Base-by-base conservation (phyloP, 163 green algal genomes). In the Picocystis sp. region DNA sequence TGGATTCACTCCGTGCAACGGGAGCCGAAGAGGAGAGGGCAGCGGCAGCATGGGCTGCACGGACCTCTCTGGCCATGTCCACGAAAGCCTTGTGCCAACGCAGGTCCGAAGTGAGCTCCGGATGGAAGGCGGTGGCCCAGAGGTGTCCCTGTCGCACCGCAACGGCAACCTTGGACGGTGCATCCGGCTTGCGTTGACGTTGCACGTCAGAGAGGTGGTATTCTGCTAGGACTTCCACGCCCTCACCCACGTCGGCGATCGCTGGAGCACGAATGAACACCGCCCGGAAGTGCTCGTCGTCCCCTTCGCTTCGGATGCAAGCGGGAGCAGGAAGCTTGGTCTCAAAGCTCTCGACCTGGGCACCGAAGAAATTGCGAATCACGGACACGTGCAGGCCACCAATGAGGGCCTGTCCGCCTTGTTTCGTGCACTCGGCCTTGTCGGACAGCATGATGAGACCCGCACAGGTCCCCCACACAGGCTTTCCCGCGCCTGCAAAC, bases 371-470 rank as follows among this genome's bases (percentile, higher is more conserved):
- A 72, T 99, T 99, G 29, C 90, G 75, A 12, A 80, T 78, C 25
- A 97, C 88, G 5, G 52, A 75, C 60, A 87, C 81, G 70, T 97
- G 78, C 43, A 99, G 70, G 0, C 88, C 87, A 12, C 89, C 90
- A 10, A 99, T 55, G 23, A 99, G 67, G 17, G 75, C 69, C 67
- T 99, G 90, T 2, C 90, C 90, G 11, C 90, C 90, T 63, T 86
- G 57, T 72, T 99, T 99, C 44, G 73, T 60, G 22, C 89, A 83
- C 53, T 84, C 72, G 13, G 80, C 78, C 5, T 58, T 56, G 59
- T 92, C 75, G 8, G 90, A 89, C 10, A 98, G 70, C 71, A 98
- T 94, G 57, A 98, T 98, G 55, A 97, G 82, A 13, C 90, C 90
- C 0, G 90, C 90, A 62, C 90, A 98, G 2, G 90, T 98, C 17